These are phyloP conservation scores for Shiraia sp. DNA, from an alignment of 2,329 filamentous ascomycete genomes.

Conservation along the genomic window DNA sequence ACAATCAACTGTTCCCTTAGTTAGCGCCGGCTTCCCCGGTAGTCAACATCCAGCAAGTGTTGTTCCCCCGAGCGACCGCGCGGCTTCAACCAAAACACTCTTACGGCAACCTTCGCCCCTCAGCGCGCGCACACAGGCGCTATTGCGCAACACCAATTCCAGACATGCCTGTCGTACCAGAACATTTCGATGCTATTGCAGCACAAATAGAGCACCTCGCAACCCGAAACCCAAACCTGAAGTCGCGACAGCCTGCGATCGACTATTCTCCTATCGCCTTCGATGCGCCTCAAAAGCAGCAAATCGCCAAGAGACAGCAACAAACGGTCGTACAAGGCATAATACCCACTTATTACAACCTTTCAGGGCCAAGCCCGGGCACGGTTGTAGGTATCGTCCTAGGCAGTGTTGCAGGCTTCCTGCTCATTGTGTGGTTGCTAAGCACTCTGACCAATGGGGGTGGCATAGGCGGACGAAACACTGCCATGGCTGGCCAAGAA, in stretches of 20 bases:
- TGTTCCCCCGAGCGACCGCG: slow-evolving; percentile 20
- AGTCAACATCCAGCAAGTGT: slow-evolving; percentile 17
- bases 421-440: slow-evolving; percentile 58
- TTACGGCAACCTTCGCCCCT: slow-evolving; percentile 4
- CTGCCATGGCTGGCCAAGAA: slow-evolving; percentile 55
- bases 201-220: slow-evolving; percentile 28
- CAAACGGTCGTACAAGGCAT: slow-evolving; percentile 40
- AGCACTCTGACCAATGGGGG: slow-evolving; percentile 45
- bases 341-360: slow-evolving; percentile 65
- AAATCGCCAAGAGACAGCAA: slow-evolving; percentile 24
- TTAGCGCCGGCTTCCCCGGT: slow-evolving; percentile 28
- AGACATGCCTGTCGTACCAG: slow-evolving; percentile 35
- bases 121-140: slow-evolving; percentile 13
- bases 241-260: slow-evolving; percentile 20
- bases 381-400: slow-evolving; percentile 64
- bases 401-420: slow-evolving; percentile 57
- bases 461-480: slow-evolving; percentile 31
- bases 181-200: slow-evolving; percentile 20
- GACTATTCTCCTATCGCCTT: slow-evolving; percentile 15
- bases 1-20: slow-evolving; percentile 17
- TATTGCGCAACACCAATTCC: slow-evolving; percentile 10
- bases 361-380: slow-evolving; percentile 58
- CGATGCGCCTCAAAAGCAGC: slow-evolving; percentile 14
- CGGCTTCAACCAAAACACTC: slow-evolving; percentile 14
- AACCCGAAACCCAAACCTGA: slow-evolving; percentile 18